Conservation (phyloP, 805 yeast species). For the Saturnispora mendoncae region DNA sequence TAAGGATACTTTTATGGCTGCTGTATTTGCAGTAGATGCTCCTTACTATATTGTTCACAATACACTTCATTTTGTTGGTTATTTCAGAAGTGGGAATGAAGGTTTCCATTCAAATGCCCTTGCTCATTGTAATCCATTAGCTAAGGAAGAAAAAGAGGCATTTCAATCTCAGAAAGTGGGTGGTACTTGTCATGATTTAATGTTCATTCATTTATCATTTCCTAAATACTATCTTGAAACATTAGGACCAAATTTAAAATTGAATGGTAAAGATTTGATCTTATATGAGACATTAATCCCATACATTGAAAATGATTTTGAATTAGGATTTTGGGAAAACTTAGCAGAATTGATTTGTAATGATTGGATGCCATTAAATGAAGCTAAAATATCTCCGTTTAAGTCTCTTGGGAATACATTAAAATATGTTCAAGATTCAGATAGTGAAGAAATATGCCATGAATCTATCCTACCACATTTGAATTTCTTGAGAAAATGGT, state of each 20-base stretch:
- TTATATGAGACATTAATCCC: slow-evolving; percentile 25
- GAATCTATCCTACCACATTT: slow-evolving; percentile 30
- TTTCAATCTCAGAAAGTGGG: slow-evolving; percentile 12
- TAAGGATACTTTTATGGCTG: slow-evolving; percentile 54
- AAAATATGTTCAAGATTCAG: slow-evolving; percentile 21
- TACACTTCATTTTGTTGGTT: slow-evolving; percentile 44
- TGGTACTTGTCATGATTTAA: slow-evolving; percentile 18
- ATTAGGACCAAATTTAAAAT: neutral
- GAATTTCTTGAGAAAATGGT: slow-evolving; percentile 22
- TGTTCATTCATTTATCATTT: slow-evolving; percentile 53
- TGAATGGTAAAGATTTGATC: slow-evolving; percentile 23
- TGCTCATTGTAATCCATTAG: slow-evolving; percentile 36
- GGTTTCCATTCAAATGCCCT: slow-evolving; percentile 34
- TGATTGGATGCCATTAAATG: too few relatives aligned
- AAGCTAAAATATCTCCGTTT: slow-evolving; percentile 11
- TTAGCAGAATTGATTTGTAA: slow-evolving; percentile 31
- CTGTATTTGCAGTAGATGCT: slow-evolving; percentile 45
- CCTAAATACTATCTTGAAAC: slow-evolving; percentile 38
- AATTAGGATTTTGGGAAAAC: slow-evolving; percentile 33
- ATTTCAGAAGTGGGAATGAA: slow-evolving; percentile 25
- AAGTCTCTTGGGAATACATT: slow-evolving; percentile 24
- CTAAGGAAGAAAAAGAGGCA: slow-evolving; percentile 23
- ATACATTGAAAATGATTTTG: slow-evolving; percentile 30
- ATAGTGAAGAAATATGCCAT: slow-evolving; percentile 26
- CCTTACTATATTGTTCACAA: slow-evolving; percentile 51